Evolutionary conservation across 352 stramenopile species (phyloP), one percentile per base, ranked within the genome.

Genomic region (Peronospora farinosa): DNA sequence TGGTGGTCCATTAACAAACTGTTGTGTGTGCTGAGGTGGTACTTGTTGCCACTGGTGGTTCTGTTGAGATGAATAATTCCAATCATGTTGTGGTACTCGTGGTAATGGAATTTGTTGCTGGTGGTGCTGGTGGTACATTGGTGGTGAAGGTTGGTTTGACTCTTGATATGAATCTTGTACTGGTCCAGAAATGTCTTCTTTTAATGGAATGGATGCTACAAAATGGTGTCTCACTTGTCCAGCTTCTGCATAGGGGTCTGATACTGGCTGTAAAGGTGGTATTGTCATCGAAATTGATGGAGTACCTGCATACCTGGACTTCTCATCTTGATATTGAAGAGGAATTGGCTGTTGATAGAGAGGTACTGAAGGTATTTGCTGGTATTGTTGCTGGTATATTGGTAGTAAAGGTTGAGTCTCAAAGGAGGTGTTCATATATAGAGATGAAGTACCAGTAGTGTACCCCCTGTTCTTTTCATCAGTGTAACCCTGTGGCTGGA

Each of bases 201-300:
- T 45, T 6, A 45, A 40, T 21, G 40, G 19, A 21, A 73, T 49
- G 49, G 70, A 67, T 1, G 58, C 55, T 25, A 76, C 78, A 21
- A 65, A 65, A 33, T 69, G 62, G 40, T 77, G 61, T 51, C 69
- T 66, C 5, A 54, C 47, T n/a, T 59, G 60, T 31, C 60, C 33
- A 39, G 69, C 67, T 32, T 68, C 56, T 42, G 60, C 65, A 37
- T 65, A 80, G 23, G 23, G 23, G 42, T 63, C 51, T 7, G 51
- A 40, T 30, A 51, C 17, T 10, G 54, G 46, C 17, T 51, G 54
- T 11, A 49, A 25, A 23, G 44, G 36, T n/a, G 41, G 44, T n/a
- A 43, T 38, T 31, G 47, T 43, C 11, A 47, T 37, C 10, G 49
- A 44, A 19, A 63, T 41, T 9, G 33, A 59, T 25, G 44, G 57